Conservation (phyloP, 1,284 basidiomycete genomes). For the Pulveroboletus sp. region DNA sequence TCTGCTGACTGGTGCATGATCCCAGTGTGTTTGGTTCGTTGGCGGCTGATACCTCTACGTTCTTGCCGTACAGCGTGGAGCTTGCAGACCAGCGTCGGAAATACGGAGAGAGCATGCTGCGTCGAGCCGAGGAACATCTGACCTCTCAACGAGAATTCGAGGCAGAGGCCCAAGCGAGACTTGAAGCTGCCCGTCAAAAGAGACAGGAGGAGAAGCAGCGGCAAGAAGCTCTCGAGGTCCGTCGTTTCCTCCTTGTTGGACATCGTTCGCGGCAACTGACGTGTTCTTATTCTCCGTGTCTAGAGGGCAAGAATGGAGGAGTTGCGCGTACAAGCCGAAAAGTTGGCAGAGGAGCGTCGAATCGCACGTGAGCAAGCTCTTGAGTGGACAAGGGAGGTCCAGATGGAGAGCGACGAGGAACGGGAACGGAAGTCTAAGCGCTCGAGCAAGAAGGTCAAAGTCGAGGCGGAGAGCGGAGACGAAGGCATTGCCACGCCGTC, state of each 20-base stretch:
- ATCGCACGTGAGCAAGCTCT: slow-evolving; percentile 77
- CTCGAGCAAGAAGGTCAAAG: slow-evolving; percentile 51
- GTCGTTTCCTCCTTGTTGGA: not conserved
- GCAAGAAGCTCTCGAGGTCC: slow-evolving; percentile 60
- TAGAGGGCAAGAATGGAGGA: slow-evolving; percentile 60
- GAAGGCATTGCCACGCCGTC: slow-evolving; percentile 44
- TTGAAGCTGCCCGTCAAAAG: slow-evolving; percentile 71
- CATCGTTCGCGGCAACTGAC: not conserved
- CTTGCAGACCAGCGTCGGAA: slow-evolving; percentile 85
- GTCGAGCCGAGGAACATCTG: slow-evolving; percentile 78
- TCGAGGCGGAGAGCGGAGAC: slow-evolving; percentile 58
- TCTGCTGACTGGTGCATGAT: not conserved
- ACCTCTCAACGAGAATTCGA: slow-evolving; percentile 75
- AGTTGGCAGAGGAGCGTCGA: slow-evolving; percentile 72
- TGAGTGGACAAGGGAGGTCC: slow-evolving; percentile 69
- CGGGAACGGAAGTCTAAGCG: slow-evolving; percentile 66
- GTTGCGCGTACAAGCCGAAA: slow-evolving; percentile 61
- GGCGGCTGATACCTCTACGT: slow-evolving; percentile 67
- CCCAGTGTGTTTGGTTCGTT: slow-evolving; percentile 79
- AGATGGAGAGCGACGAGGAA: slow-evolving; percentile 76
- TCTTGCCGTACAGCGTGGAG: slow-evolving; percentile 83
- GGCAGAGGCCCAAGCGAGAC: slow-evolving; percentile 66
- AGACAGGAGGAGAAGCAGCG: slow-evolving; percentile 67
- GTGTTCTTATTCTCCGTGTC: not conserved
- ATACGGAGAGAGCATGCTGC: slow-evolving; percentile 84